Evolutionary conservation across 768 basidiomycete species (phyloP).

Genomic region (Neoboletus brunneissimus): DNA sequence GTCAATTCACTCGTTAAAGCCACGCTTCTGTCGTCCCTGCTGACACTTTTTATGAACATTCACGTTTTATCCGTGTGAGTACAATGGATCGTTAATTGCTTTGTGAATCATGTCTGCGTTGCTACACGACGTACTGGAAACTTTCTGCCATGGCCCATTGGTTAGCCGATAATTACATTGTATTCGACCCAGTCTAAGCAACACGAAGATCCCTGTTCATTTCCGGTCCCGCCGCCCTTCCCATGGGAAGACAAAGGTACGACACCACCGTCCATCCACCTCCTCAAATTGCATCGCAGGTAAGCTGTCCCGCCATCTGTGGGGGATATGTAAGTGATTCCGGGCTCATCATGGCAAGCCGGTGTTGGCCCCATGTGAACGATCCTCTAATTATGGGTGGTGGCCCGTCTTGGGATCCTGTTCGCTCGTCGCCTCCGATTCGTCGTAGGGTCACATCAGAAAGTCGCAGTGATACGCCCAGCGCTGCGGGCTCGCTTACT

Average conservation of each 20-base stretch:
- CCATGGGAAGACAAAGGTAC: not conserved
- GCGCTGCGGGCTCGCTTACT: constrained; percentile 2
- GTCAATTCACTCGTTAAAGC: constrained; percentile 15
- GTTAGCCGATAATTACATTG: not conserved
- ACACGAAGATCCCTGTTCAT: not conserved
- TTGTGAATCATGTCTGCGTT: not conserved
- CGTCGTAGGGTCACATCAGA: not conserved
- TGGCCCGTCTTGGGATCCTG: not conserved
- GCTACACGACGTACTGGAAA: not conserved
- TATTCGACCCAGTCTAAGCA: not conserved
- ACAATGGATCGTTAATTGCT: not conserved
- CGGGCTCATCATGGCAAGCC: not conserved
- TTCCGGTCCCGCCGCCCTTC: not conserved
- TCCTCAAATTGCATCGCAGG: not conserved
- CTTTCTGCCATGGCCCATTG: not conserved
- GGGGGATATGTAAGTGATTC: not conserved
- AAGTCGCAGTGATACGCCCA: not conserved
- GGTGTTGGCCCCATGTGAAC: not conserved
- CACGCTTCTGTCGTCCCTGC: constrained; percentile 4
- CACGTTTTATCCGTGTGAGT: constrained; percentile 3
- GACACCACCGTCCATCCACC: not conserved
- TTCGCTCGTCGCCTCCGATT: not conserved
- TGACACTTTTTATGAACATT: not conserved
- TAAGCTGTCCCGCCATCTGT: not conserved
- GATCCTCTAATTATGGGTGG: not conserved